Base-by-base conservation (phyloP, 225 moss, liverwort and hornwort genomes). In the Physcomitrellopsis africana region DNA sequence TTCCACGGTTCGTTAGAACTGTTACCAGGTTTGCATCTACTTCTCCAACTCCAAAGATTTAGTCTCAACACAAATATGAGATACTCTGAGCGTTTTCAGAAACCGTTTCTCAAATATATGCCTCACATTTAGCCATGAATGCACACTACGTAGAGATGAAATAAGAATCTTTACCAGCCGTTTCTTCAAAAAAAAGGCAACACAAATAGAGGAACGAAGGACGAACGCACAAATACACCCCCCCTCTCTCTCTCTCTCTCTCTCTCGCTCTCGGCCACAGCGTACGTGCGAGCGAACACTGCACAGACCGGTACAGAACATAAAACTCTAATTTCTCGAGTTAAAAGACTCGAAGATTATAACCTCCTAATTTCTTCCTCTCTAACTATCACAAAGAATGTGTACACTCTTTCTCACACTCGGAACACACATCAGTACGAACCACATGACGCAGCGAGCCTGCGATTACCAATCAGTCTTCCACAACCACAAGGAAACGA, bases 1-100 rank as follows among this genome's bases (percentile, higher is more conserved):
- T 77, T 69, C 56, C 73, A 51, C 63, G 64, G 64, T 77, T 69
- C 77, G 69, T 68, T 77, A 51, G 63, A 65, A 77, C 19, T 77
- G 42, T 51, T 63, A 68, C 72, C 72, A 19, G 18, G 58, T 52
- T 56, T 29, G 49, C 69, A 23, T 37, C 32, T 37, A 37, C 32
- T 37, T 51, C 51, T 58, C n/a, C 44, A 49, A 44, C 61, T 60
- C 72, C 71, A 20, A 7, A 45, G 14, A 60, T 24, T 53, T 42
- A 22, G 53, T 61, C 72, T 51, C 44, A 0, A 49, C 53, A 67
- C 3, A 58, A 58, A 46, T 56, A 60, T 62, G 55, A 61, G 5
- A 29, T 26, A 19, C 62, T 16, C 32, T 54, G 41, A 20, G 48
- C 73, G 68, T 73, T 55, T 45, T 62, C 69, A 77, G 14, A 77